These are phyloP conservation scores for Microsporum audouinii DNA, from an alignment of 2,329 filamentous ascomycete genomes.

Conservation along the genomic window DNA sequence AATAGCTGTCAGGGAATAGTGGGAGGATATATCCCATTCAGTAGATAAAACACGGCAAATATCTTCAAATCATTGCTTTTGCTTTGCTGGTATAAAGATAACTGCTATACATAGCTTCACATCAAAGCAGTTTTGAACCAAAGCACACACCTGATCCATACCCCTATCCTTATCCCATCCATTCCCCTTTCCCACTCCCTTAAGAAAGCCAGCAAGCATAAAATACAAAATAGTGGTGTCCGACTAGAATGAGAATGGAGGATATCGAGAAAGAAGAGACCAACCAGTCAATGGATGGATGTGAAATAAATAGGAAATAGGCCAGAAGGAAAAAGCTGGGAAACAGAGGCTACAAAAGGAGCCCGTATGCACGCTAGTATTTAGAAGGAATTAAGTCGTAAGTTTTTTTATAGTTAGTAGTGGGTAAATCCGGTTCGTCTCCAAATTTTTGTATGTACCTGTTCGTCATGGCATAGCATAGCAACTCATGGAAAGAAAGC, in stretches of 20 bases:
- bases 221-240: background rate
- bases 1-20: too few species aligned
- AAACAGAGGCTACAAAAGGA: background rate
- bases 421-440: background rate
- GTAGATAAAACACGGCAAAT: background rate
- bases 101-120: background rate
- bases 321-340: background rate
- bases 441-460: background rate
- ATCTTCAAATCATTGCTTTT: background rate
- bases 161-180: background rate
- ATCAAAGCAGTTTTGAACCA: background rate
- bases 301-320: background rate
- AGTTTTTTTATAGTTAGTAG: background rate
- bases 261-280: background rate
- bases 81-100: background rate
- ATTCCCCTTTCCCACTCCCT: background rate
- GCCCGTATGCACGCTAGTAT: constrained; percentile 2
- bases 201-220: background rate
- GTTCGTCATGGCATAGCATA: background rate
- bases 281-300: background rate
- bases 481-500: background rate
- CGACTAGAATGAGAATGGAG: background rate
- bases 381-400: background rate
- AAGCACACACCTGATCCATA: background rate
- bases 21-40: background rate